Evolutionary conservation across 768 basidiomycete species (phyloP).

Genomic region (Agrocybe praecox): DNA sequence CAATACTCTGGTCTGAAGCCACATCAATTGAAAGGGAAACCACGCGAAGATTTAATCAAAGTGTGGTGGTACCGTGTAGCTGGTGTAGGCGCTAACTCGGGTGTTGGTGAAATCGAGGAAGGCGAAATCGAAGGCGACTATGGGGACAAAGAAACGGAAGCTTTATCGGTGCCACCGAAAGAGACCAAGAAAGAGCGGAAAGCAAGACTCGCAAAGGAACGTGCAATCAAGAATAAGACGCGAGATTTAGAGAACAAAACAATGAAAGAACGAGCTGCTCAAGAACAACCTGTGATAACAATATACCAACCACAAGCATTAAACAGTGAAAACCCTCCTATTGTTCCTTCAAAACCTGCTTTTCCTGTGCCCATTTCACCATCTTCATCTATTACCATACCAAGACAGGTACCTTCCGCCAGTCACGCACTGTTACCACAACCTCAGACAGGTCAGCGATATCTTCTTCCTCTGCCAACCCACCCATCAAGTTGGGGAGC

Average conservation of each 20-base stretch:
- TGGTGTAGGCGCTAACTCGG: slow-evolving; percentile 38
- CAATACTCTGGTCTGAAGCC: slow-evolving; percentile 28
- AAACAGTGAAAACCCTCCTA: background rate
- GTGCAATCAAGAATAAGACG: slow-evolving; percentile 24
- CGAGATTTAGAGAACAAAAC: slow-evolving; percentile 6
- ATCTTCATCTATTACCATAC: background rate
- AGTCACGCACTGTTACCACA: background rate
- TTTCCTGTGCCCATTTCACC: background rate
- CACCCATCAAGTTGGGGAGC: background rate
- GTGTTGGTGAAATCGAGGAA: slow-evolving; percentile 50
- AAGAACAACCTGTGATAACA: slow-evolving; percentile 5
- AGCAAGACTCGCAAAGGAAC: slow-evolving; percentile 25
- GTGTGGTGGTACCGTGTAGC: slow-evolving; percentile 54
- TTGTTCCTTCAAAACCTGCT: background rate
- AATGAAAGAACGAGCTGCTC: background rate
- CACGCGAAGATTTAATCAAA: slow-evolving; percentile 44
- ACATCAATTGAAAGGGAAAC: slow-evolving; percentile 43
- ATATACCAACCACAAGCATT: background rate
- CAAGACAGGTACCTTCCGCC: background rate
- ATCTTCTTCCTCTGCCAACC: background rate
- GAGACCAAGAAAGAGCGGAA: slow-evolving; percentile 32
- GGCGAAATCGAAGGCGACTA: slow-evolving; percentile 50
- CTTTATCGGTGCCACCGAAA: slow-evolving; percentile 20
- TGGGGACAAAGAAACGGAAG: slow-evolving; percentile 31
- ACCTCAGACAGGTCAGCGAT: background rate